phyloP scores from a whole-genome alignment of 768 basidiomycete species.

The Brasilioporus rufonigricans region DNA sequence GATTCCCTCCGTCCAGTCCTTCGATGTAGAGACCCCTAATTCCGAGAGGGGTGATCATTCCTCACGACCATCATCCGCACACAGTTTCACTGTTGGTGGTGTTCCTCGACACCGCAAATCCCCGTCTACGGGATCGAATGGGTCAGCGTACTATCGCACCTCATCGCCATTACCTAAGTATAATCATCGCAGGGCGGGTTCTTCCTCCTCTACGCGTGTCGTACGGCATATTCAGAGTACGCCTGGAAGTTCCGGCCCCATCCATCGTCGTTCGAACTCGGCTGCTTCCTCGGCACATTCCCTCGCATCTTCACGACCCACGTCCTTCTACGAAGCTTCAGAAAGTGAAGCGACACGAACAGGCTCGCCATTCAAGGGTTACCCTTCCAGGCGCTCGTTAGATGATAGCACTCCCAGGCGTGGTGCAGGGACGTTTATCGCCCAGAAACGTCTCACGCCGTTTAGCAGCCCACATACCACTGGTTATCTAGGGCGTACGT shows the following conservation, averaged over 20 bases:
- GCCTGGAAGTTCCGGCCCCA: conserved; percentile 35
- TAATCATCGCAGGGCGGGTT: conserved; percentile 75
- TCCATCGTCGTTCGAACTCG: conserved; percentile 73
- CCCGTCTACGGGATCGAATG: conserved; percentile 73
- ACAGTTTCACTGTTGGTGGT: conserved; percentile 62
- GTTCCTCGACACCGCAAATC: conserved; percentile 64
- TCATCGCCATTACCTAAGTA: conserved; percentile 75
- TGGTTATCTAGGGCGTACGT: conserved; percentile 57
- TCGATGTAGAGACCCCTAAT: conserved; percentile 82
- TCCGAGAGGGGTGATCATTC: conserved; percentile 78
- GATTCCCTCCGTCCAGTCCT: conserved; percentile 64
- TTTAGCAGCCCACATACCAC: conserved; percentile 57
- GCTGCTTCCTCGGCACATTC: conserved; percentile 78
- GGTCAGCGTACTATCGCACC: conserved; percentile 61
- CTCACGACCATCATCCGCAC: conserved; percentile 83
- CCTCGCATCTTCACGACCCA: conserved; percentile 69
- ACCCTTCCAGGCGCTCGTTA: conserved; percentile 43
- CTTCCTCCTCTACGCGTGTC: conserved; percentile 80
- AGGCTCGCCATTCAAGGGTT: conserved; percentile 59
- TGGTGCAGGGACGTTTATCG: conserved; percentile 63
- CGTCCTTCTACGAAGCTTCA: conserved; percentile 74
- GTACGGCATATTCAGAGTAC: conserved; percentile 59
- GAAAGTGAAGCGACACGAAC: conserved; percentile 66
- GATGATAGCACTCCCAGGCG: conserved; percentile 46
- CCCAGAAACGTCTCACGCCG: conserved; percentile 77